A percentile compares a stretch with the other conserved stretches of the same genome.
These are phyloP conservation scores for Asterophora parasitica DNA, from an alignment of 768 basidiomycete genomes.

Conservation along the genomic window DNA sequence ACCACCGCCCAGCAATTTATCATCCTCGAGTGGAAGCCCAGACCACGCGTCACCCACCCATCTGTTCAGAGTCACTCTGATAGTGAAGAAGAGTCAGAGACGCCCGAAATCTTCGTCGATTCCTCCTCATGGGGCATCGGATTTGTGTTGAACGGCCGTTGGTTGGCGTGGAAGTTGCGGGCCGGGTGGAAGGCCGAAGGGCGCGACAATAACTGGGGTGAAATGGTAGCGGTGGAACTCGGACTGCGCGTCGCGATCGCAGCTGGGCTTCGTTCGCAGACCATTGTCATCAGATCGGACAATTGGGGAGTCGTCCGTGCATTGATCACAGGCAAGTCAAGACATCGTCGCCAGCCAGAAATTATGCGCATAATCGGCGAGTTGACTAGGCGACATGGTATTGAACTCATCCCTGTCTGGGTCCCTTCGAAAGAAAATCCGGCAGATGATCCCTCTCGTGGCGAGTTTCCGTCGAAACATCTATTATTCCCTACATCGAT, in stretches of 20 bases:
- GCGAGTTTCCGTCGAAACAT: constrained; percentile 7
- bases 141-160: constrained; percentile 26
- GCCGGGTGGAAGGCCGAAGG: constrained; percentile 24
- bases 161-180: constrained; percentile 36
- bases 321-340: constrained; percentile 21
- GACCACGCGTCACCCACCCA: too few species aligned
- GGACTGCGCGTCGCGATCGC: constrained; percentile 29
- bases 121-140: constrained; percentile 41
- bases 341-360: constrained; percentile 19
- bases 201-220: constrained; percentile 39
- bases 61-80: background rate
- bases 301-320: constrained; percentile 36
- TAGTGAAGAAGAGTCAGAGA: background rate
- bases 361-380: constrained; percentile 24
- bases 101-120: constrained; percentile 32
- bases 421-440: constrained; percentile 7
- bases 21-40: constrained; percentile 11
- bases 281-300: constrained; percentile 33
- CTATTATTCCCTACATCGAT: constrained; percentile 7
- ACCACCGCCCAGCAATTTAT: constrained; percentile 16
- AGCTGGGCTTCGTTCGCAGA: constrained; percentile 15
- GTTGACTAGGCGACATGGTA: background rate
- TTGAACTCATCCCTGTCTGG: constrained; percentile 2
- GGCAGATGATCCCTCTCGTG: constrained; percentile 16
- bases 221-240: constrained; percentile 40